Base-by-base conservation (phyloP, 2,329 filamentous ascomycete species). In the Colletotrichum sidae region DNA sequence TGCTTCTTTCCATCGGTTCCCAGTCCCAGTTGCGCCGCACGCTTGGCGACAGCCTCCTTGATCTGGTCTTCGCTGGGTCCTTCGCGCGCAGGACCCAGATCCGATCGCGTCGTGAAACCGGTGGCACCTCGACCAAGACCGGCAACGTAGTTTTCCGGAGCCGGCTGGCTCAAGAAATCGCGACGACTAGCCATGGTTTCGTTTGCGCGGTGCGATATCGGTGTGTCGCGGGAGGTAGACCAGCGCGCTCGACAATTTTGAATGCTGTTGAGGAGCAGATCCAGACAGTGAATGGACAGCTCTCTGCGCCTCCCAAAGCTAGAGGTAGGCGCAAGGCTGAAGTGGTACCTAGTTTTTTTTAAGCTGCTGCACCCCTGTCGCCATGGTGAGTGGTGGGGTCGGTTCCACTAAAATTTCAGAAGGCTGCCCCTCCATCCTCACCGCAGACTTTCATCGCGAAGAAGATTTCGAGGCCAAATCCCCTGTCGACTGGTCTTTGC, bases 21-120 rank as follows among this genome's bases (percentile, higher is more conserved):
- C n/a, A 87, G 77, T 6, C 94, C 95, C 65, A 98, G 87, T 74
- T 92, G 89, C 62, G 93, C 92, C 8, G 96, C 95, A 72, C 96
- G 90, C 80, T 97, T 97, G 53, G 94, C 94, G 71, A 99, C 91
- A 68, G 93, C 94, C 78, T 97, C 96, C 78, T 98, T 97, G 81
- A 99, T 97, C 80, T 98, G 95, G 76, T 99, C 96, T 73, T 97
- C 95, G 67, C 92, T 97, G 53, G 96, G 96, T 13, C 96, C 96
- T 82, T 97, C 95, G 73, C 95, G 88, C 65, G 95, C 95, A 55
- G 96, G 96, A 63, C 96, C 96, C 63, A 99, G 85, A 86, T 99
- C 96, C 62, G 95, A 98, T 73, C 96, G 90, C 45, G 96, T 99
- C 13, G 96, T 98, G 82, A 99, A 99, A 67, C 96, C 96, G 8